Evolutionary conservation across 2,329 filamentous ascomycete genomes (phyloP), one percentile per base, ranked within the genome.

Genomic region (Scopulariopsis brevicaulis): DNA sequence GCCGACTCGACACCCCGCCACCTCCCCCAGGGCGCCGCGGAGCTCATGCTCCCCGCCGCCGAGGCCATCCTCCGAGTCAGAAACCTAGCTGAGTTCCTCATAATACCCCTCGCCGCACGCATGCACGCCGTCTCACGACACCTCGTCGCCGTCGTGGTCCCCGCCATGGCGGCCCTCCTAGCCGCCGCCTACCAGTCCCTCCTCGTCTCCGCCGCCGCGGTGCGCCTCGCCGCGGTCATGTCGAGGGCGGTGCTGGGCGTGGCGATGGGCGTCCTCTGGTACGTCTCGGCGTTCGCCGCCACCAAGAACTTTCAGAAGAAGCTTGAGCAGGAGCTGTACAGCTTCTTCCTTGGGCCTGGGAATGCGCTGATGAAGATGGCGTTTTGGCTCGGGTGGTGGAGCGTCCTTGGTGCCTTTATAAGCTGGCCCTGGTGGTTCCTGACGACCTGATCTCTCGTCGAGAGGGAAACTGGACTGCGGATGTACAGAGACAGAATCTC

Each of bases 351-450:
- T 11, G 55, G 55, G 8, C 55, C 55, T 1, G 55, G 55, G 1
- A 52, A 40, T 3, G 55, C 24, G n/a, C n/a, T 57, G 24, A 14
- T 57, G 6, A 57, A 57, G 20, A 20, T 37, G n/a, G 55, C 15
- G 22, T 57, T 57, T 28, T 57, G 55, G 55, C 24, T 57, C 10
- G 46, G 32, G 4, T 57, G 46, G 46, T 57, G 55, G 55, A 20
- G 46, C 4, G 14, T 57, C 2, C n/a, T 57, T 52, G 50, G 55
- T 18, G 50, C 37, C 20, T 15, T 53, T 18, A 24, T 57, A 12
- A 57, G 55, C 22, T 48, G 10, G n/a, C 55, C 55, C 14, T 53
- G 32, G 55, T 57, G 55, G 55, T 53, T 52, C 18, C 25, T 35
- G 14, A 18, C 48, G n/a, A 40, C 10, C 4, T 57, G 48, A 57